Base-by-base conservation (phyloP, 352 stramenopile genomes). In the Thraustochytrium striatum region DNA sequence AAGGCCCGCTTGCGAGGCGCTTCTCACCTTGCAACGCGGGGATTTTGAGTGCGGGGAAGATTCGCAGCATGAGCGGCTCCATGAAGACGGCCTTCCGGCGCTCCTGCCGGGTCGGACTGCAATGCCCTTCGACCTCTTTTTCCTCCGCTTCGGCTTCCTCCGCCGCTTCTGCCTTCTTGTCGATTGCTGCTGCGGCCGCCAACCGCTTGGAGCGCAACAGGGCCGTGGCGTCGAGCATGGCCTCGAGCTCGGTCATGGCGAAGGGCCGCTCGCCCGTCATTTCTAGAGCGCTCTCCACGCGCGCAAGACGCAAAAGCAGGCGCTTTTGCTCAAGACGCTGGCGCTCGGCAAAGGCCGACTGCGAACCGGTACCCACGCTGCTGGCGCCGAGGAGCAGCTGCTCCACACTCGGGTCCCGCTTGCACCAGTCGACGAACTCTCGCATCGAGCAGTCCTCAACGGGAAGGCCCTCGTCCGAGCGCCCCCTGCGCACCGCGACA, bases 261-360 rank as follows among this genome's bases (percentile, higher is more conserved):
- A 75, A 75, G 1, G 65, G 44, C 21, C 41, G 32, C 50, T 75
- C 65, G 39, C 65, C 65, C 8, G 61, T 30, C 8, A 32, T 11
- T 38, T 75, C 65, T 16, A 75, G 65, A 30, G 52, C 43, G 3
- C 30, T 8, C 36, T 75, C 65, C 11, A 75, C 39, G 44, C 65
- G 44, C 1, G 65, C 65, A 9, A 75, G 44, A 32, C 52, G 44
- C 13, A n/a, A 61, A n/a, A 75, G 52, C 21, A 75, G 65, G 28
- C 68, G 58, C 30, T 75, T 75, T 43, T 75, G 65, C n/a, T 55
- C 19, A 16, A 43, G 41, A 25, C 32, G 44, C 16, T 38, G 44
- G 21, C 65, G 65, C 9, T 75, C 65, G 5, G 65, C 65, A 61
- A 75, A 75, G 2, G 65, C 65, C 28, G 65, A 58, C 19, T 30